Evolutionary conservation across 345 rosid genomes (phyloP), one percentile per base, ranked within the genome.

Genomic region (Gossypium raimondii): DNA sequence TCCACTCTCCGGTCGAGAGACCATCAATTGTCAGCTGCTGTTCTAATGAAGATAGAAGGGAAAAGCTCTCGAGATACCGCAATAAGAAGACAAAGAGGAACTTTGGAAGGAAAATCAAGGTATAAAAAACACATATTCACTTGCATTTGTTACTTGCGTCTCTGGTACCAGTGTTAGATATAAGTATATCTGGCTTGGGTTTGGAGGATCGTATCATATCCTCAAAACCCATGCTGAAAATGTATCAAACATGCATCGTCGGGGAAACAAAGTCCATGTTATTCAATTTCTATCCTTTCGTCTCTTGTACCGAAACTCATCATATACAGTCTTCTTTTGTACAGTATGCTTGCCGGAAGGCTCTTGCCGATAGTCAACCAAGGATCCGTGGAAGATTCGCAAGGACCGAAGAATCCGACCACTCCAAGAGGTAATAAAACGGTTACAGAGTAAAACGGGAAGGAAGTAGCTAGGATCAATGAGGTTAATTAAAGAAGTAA

Each of bases 341-440:
- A n/a, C 91, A 95, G 99, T 96, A 96, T 86, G 99, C 98, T 63
- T 96, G 99, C 83, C 88, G 99, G 94, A 96, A 96, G 86, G 95
- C 97, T 62, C 97, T 96, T 14, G 99, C 99, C 1, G 99, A 96
- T 84, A 93, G 90, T 80, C 99, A 96, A 76, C 99, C 98, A 1
- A 87, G 99, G 84, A 79, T 93, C 75, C 95, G 99, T n/a, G 99
- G 99, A 84, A 86, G 99, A 86, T 96, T 96, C 81, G 99, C 98
- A 0, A 96, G 85, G 86, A 88, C 89, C 1, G 97, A 93, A 73
- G 97, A 96, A 52, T 73, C 77, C 10, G 87, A 84, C 48, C 79
- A 67, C 70, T 73, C 77, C 63, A 88, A 70, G 88, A 85, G 81
- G 84, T 85, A 78, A 76, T 86, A 78, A 66, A 3, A 72, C 63